phyloP scores from a whole-genome alignment of 257 asterid genomes.

The Ophiorrhiza pumila region DNA sequence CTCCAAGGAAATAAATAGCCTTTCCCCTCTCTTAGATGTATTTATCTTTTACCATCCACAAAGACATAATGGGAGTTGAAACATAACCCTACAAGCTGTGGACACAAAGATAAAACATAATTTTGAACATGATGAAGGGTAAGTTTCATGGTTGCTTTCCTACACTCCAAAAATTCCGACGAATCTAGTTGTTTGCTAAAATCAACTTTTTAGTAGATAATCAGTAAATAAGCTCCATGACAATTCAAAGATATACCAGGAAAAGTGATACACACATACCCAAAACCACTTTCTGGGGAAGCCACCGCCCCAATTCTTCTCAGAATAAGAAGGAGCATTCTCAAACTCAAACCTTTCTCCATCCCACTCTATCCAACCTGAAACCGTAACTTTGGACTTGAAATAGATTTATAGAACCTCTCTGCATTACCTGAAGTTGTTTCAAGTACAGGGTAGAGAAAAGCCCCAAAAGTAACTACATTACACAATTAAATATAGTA shows the following conservation, averaged over 20 bases:
- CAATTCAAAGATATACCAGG: not conserved
- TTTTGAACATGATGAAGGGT: not conserved
- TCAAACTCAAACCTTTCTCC: conserved; percentile 77
- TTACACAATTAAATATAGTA: not conserved
- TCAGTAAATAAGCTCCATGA: not conserved
- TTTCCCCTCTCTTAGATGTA: not conserved
- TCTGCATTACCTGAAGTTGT: not conserved
- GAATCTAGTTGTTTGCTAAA: not conserved
- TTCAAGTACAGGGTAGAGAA: not conserved
- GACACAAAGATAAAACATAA: not conserved
- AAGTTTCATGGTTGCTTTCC: not conserved
- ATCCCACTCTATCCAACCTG: conserved; percentile 99
- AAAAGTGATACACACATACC: conserved; percentile 38
- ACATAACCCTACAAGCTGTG: not conserved
- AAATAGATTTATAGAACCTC: not conserved
- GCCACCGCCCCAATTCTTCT: conserved; percentile 95
- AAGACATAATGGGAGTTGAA: not conserved
- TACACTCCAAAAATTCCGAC: not conserved
- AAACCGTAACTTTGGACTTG: conserved; percentile 17
- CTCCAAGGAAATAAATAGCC: not conserved
- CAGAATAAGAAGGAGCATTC: conserved; percentile 93
- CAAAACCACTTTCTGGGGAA: conserved; percentile 99
- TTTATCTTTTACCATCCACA: not conserved
- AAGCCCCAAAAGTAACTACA: not conserved
- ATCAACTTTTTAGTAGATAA: not conserved